phyloP scores from a whole-genome alignment of 1,284 basidiomycete species.

The Boletus hoseneyae region DNA sequence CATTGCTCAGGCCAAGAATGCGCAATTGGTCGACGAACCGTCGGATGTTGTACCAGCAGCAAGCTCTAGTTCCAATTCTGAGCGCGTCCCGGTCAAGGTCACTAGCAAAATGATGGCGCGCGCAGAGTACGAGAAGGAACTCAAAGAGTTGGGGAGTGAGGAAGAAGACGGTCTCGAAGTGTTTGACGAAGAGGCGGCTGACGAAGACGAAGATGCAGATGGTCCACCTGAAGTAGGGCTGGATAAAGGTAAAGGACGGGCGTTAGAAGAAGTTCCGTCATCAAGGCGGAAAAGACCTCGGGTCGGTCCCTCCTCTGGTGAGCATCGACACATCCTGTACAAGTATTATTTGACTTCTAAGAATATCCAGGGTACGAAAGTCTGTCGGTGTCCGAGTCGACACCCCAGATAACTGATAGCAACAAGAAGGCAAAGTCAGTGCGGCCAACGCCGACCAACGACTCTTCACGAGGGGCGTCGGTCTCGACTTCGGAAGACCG shows the following conservation, averaged over 20 bases:
- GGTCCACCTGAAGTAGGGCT: constrained; percentile 10
- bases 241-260: constrained; percentile 45
- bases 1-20: constrained; percentile 58
- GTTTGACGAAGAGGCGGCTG: constrained; percentile 41
- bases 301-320: constrained; percentile 66
- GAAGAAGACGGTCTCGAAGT: constrained; percentile 44
- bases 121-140: constrained; percentile 54
- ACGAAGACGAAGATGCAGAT: constrained; percentile 25
- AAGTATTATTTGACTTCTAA: neutral
- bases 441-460: neutral
- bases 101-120: constrained; percentile 69
- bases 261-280: constrained; percentile 21
- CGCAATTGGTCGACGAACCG: constrained; percentile 31
- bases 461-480: constrained; percentile 13
- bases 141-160: constrained; percentile 45
- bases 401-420: neutral
- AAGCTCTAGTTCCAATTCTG: constrained; percentile 15
- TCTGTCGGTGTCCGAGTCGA: constrained; percentile 5
- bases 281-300: constrained; percentile 50
- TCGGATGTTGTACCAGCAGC: constrained; percentile 9
- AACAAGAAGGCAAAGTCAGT: constrained; percentile 14
- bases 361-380: constrained; percentile 33
- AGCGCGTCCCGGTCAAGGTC: constrained; percentile 49
- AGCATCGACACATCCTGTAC: constrained; percentile 13
- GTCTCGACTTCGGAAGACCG: constrained; percentile 12